Conservation (phyloP, 805 yeast genomes). For the Pichia ethanolica region DNA sequence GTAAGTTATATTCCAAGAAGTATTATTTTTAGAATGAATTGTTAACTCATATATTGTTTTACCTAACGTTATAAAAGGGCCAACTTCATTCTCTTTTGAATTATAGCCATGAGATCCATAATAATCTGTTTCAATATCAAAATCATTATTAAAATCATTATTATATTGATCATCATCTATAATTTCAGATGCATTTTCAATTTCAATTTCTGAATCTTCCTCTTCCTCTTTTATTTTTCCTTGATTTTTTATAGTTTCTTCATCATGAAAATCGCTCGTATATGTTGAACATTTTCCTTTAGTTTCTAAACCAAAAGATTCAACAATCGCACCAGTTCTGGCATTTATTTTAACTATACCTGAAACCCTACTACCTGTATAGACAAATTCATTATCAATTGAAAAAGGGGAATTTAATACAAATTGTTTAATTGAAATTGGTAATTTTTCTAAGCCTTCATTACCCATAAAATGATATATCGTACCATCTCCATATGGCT, state of each 20-base stretch:
- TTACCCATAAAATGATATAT: constrained; percentile 72
- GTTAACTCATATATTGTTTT: constrained; percentile 64
- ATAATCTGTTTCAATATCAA: constrained; percentile 4
- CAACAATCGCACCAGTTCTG: constrained; percentile 62
- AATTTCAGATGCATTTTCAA: too few relatives aligned
- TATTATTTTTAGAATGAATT: constrained; percentile 66
- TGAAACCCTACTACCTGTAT: constrained; percentile 78
- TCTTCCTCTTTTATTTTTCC: too few relatives aligned
- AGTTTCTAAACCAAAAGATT: constrained; percentile 44
- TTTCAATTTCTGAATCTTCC: too few relatives aligned
- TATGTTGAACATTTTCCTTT: not conserved
- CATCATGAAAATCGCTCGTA: constrained; percentile 3
- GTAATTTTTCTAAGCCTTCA: constrained; percentile 71
- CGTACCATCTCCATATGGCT: constrained; percentile 80
- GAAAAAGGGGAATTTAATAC: constrained; percentile 84
- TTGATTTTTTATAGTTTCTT: not conserved
- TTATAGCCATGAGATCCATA: constrained; percentile 3
- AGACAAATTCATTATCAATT: constrained; percentile 70
- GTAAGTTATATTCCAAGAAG: constrained; percentile 80
- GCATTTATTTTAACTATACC: constrained; percentile 70
- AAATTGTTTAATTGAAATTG: constrained; percentile 69
- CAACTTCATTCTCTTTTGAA: constrained; percentile 14
- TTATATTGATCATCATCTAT: not conserved
- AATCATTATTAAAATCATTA: constrained; percentile 5
- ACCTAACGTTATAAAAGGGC: constrained; percentile 48